Evolutionary conservation across 1,284 basidiomycete species (phyloP).

Genomic region (Tylopilus orsonianus): DNA sequence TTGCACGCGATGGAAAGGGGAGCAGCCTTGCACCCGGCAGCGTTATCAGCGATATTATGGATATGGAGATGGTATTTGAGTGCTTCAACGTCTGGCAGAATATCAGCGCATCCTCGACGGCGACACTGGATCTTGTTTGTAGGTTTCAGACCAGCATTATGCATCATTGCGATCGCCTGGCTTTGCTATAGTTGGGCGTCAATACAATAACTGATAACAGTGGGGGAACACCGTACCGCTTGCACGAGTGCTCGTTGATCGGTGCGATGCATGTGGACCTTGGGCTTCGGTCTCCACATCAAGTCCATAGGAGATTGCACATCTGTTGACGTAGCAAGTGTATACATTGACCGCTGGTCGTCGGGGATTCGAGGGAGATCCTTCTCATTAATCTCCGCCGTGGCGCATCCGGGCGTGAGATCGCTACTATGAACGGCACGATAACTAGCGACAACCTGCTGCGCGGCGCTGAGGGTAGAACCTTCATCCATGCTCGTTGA

Average conservation of each 20-base stretch:
- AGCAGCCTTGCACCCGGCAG: background rate
- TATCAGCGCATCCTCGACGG: constrained; percentile 51
- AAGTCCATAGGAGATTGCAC: constrained; percentile 27
- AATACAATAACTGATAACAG: constrained; percentile 10
- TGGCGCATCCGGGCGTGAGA: background rate
- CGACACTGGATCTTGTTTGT: constrained; percentile 43
- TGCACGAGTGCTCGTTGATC: constrained; percentile 38
- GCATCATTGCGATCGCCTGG: constrained; percentile 43
- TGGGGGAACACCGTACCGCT: constrained; percentile 41
- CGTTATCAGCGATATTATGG: constrained; percentile 48
- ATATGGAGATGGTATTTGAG: constrained; percentile 60
- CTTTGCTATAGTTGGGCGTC: constrained; percentile 33
- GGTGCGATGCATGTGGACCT: constrained; percentile 34
- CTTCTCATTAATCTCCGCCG: constrained; percentile 16
- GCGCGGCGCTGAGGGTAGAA: constrained; percentile 37
- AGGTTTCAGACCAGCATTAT: constrained; percentile 26
- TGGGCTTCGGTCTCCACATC: constrained; percentile 34
- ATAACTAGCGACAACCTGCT: constrained; percentile 39
- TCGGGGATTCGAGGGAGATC: constrained; percentile 19
- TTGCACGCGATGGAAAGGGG: background rate
- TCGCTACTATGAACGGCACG: constrained; percentile 26
- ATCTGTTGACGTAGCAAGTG: constrained; percentile 19
- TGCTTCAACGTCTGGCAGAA: constrained; percentile 45
- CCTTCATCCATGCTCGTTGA: constrained; percentile 3
- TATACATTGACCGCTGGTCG: constrained; percentile 31